phyloP scores from a whole-genome alignment of 768 basidiomycete species.

The Melanogaster broomeanus region DNA sequence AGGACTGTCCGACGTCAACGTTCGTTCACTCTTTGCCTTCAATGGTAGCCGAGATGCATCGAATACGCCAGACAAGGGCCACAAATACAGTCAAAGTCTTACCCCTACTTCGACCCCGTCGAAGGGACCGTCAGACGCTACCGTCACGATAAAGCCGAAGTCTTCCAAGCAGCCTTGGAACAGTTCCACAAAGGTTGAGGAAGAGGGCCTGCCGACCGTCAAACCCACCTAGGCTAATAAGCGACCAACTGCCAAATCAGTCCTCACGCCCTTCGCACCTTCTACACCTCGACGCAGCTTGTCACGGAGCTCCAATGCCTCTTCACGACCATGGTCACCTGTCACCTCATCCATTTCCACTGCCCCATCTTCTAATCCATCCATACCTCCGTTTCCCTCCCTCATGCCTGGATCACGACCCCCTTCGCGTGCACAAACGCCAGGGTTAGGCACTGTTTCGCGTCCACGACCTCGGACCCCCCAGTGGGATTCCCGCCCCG shows the following conservation, averaged over 20 bases:
- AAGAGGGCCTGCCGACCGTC: conserved; percentile 48
- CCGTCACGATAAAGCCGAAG: conserved; percentile 42
- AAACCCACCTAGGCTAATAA: conserved; percentile 54
- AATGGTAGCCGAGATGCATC: conserved; percentile 46
- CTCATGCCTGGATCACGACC: conserved; percentile 34
- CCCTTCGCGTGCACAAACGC: conserved; percentile 63
- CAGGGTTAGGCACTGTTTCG: conserved; percentile 47
- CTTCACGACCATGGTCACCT: conserved; percentile 81
- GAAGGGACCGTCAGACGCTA: conserved; percentile 37
- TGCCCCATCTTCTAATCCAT: conserved; percentile 50
- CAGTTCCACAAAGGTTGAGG: conserved; percentile 73
- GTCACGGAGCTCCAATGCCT: conserved; percentile 74
- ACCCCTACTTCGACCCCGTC: conserved; percentile 67
- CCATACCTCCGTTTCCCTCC: conserved; percentile 37
- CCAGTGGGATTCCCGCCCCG: conserved; percentile 76
- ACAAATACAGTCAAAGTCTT: conserved; percentile 71
- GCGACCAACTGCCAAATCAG: conserved; percentile 49
- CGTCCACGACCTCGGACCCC: conserved; percentile 77
- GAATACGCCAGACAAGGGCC: conserved; percentile 57
- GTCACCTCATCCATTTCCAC: conserved; percentile 71
- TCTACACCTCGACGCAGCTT: conserved; percentile 60
- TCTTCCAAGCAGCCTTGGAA: conserved; percentile 68
- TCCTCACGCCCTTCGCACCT: conserved; percentile 50
- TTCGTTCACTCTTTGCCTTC: conserved; percentile 61
- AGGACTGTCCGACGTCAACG: conserved; percentile 52